Base-by-base conservation (phyloP, 805 yeast genomes). In the Metschnikowia gelsemii region DNA sequence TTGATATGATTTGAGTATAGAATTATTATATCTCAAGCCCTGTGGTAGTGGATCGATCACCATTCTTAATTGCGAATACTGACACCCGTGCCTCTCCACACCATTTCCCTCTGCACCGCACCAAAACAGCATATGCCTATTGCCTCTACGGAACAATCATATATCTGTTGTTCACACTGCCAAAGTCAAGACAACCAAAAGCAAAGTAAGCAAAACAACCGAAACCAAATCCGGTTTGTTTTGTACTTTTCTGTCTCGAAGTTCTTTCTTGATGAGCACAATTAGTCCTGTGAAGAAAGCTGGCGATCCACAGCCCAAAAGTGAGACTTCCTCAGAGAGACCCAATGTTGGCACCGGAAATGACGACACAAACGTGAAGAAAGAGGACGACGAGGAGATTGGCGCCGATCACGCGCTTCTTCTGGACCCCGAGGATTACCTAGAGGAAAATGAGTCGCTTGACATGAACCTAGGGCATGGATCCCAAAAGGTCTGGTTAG, bases 401-500 rank as follows among this genome's bases (percentile, higher is more conserved):
- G 46, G 39, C 12, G 45, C 23, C 6, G 68, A 63, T 38, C 70
- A 64, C 35, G 61, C 67, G 17, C 58, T 71, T 21, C 57, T 68
- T 35, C 59, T 69, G 27, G 72, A 70, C 51, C 72, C 75, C 28
- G 73, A 69, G 46, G 71, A 70, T 40, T 70, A 70, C 49, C 66
- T 58, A 51, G 77, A 59, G 56, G 79, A 64, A 46, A 71, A 84
- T 54, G 96, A 84, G 63, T 74, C 87, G 11, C 72, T 90, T 22
- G 95, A 93, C 61, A 70, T 93, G 62, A 87, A 89, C 57, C 63
- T 89, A 38, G 47, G 71, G 1, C 68, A 71, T 22, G 78, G 82
- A 12, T 72, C 66, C 35, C 82, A 84, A 55, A 88, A 88, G 52
- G 82, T 93, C 30, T 93, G 98, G 99, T 70, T 93, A 17, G 96